phyloP scores from a whole-genome alignment of 169 alveolate species.

The Plasmodium malariae region DNA sequence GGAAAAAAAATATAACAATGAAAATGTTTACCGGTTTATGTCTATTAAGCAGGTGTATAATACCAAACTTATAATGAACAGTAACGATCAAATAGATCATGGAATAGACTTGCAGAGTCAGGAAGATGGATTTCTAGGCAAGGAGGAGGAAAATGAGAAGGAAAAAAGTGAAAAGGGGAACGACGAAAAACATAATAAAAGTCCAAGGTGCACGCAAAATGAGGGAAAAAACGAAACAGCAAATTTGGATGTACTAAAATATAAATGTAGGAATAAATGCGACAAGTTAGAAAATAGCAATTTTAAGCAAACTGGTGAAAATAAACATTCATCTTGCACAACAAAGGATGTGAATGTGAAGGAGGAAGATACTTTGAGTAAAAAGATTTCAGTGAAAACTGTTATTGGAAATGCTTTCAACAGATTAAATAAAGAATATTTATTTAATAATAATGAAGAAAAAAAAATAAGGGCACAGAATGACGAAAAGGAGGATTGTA shows the following conservation, averaged over 20 bases:
- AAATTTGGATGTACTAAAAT: neutral
- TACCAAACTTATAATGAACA: slow-evolving; percentile 37
- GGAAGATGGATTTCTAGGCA: neutral
- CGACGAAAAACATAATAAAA: neutral
- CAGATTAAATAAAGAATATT: neutral
- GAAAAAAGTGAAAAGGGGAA: neutral
- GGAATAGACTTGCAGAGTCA: neutral
- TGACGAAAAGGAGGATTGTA: neutral
- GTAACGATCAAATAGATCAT: slow-evolving; percentile 15
- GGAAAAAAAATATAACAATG: slow-evolving; percentile 76
- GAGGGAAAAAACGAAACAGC: neutral
- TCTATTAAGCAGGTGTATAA: slow-evolving; percentile 44
- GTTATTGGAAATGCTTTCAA: neutral
- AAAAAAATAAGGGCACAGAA: neutral
- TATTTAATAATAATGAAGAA: neutral
- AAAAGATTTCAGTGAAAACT: neutral
- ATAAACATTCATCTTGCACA: slow-evolving; percentile 6
- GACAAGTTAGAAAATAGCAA: no score
- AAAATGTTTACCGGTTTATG: slow-evolving; percentile 52
- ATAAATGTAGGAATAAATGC: no score
- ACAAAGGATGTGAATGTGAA: neutral
- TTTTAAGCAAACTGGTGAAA: no score
- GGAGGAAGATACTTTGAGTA: neutral
- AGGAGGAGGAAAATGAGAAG: neutral
- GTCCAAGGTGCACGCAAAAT: no score